Percentiles rank a stretch among this genome's conserved stretches.
These are phyloP conservation scores for Citrus mangshanensis DNA, from an alignment of 345 rosid genomes.

Conservation along the genomic window DNA sequence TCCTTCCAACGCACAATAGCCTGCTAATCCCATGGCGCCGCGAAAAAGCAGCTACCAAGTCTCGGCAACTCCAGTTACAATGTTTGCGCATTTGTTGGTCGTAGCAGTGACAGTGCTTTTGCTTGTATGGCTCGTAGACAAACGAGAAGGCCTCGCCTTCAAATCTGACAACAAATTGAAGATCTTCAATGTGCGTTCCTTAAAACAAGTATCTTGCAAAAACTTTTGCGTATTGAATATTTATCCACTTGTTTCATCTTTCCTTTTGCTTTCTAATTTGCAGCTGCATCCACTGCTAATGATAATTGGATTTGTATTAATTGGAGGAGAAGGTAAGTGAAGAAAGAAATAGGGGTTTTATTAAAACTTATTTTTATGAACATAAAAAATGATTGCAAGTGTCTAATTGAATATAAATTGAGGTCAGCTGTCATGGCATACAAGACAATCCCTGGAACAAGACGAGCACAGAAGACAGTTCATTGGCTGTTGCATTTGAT, in stretches of 20 bases:
- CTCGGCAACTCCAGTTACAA: constrained; percentile 32
- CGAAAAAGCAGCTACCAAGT: constrained; percentile 33
- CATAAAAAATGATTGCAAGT: background rate
- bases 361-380: background rate
- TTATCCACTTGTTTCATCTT: background rate
- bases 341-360: background rate
- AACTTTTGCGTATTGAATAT: background rate
- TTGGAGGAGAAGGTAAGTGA: constrained; percentile 49
- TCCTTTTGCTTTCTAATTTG: background rate
- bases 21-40: constrained; percentile 23
- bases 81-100: constrained; percentile 39
- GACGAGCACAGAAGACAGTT: constrained; percentile 28
- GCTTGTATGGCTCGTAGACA: constrained; percentile 48
- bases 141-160: constrained; percentile 42
- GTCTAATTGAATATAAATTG: background rate
- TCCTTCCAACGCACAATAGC: background rate
- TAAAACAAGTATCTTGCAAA: background rate
- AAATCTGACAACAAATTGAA: constrained; percentile 28
- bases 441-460: constrained; percentile 38
- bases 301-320: constrained; percentile 51
- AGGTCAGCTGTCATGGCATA: constrained; percentile 49
- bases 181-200: constrained; percentile 38
- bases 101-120: constrained; percentile 41
- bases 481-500: constrained; percentile 36
- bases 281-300: constrained; percentile 54